Percentiles rank a stretch among this genome's conserved stretches.
Conservation (phyloP, 192 early-diverging fungal genomes). For the Irineochytrium annulatum region DNA sequence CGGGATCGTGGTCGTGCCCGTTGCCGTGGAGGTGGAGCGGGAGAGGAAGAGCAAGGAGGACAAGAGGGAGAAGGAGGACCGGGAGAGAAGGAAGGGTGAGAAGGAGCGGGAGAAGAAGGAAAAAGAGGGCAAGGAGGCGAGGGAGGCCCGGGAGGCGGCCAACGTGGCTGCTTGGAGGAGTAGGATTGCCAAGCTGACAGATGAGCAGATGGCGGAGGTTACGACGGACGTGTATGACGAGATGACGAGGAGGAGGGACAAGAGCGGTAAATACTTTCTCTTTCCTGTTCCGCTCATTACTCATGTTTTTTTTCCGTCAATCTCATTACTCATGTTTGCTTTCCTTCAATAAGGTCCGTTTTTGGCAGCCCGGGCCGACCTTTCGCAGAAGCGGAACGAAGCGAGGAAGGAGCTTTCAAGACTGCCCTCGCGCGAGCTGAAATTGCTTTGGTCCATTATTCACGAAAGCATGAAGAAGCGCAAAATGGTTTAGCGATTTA, state of each 20-base stretch:
- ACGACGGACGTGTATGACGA: constrained; percentile 28
- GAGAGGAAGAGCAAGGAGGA: constrained; percentile 1
- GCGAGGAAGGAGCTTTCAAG: constrained; percentile 25
- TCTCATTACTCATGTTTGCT: not conserved
- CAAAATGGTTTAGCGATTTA: too few species aligned
- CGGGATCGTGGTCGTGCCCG: constrained; percentile 1
- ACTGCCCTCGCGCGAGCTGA: constrained; percentile 22
- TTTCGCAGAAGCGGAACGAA: constrained; percentile 25
- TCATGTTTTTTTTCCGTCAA: not conserved
- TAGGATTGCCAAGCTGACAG: constrained; percentile 19
- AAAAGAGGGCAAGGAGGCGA: not conserved
- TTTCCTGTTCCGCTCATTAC: not conserved
- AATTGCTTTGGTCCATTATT: constrained; percentile 25
- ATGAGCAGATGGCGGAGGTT: constrained; percentile 27
- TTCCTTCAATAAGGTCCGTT: constrained; percentile 11
- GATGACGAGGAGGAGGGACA: constrained; percentile 25
- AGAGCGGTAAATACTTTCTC: constrained; percentile 22
- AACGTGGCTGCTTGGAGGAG: constrained; percentile 13
- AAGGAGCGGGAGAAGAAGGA: constrained; percentile 3
- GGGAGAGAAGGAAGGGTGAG: not conserved
- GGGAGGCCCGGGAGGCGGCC: constrained; percentile 1
- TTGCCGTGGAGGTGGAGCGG: not conserved
- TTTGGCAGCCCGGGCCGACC: constrained; percentile 19
- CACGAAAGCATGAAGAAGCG: constrained; percentile 25
- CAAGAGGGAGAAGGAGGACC: not conserved